Base-by-base conservation (phyloP, 1,139 yeast genomes). In the Magnusiomyces suaveolens region DNA sequence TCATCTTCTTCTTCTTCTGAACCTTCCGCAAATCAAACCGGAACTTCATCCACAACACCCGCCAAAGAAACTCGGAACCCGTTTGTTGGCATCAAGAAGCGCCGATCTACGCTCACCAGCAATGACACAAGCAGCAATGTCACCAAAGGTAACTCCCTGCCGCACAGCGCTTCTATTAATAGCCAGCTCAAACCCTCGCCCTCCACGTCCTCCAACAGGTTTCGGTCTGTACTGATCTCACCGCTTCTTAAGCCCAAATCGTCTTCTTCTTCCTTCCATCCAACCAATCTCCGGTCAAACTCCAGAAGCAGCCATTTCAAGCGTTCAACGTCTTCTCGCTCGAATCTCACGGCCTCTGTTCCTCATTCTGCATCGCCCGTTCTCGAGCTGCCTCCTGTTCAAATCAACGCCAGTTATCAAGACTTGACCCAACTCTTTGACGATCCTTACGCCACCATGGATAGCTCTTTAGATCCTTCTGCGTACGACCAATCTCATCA, bases 351-450 rank as follows among this genome's bases (percentile, higher is more conserved):
- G n/a, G n/a, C n/a, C n/a, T n/a, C n/a, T n/a, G n/a, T n/a, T n/a
- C n/a, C n/a, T n/a, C n/a, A n/a, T n/a, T n/a, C n/a, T n/a, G n/a
- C n/a, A n/a, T n/a, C n/a, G 4, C 44, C 48, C 3, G 33, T 24
- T 26, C 8, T 46, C 14, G 53, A 50, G 39, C 56, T 54, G 8
- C 56, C 56, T 21, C 56, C 48, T 20, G 36, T 54, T 6, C 32
- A 36, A 10, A 48, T 54, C 41, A 41, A 46, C n/a, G 52, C 33
- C 3, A 44, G 43, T 41, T 54, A 54, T 36, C 43, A 43, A 23
- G 56, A 54, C 26, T 51, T 54, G 12, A 51, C 53, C 10, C 32
- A 51, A 25, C 50, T 54, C n/a, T 54, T 54, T 43, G 47, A 43
- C 16, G 24, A 20, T 18, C 20, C 41, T 26, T n/a, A n/a, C n/a